Conservation (phyloP, 345 rosid genomes). For the Ailanthus altissimus region DNA sequence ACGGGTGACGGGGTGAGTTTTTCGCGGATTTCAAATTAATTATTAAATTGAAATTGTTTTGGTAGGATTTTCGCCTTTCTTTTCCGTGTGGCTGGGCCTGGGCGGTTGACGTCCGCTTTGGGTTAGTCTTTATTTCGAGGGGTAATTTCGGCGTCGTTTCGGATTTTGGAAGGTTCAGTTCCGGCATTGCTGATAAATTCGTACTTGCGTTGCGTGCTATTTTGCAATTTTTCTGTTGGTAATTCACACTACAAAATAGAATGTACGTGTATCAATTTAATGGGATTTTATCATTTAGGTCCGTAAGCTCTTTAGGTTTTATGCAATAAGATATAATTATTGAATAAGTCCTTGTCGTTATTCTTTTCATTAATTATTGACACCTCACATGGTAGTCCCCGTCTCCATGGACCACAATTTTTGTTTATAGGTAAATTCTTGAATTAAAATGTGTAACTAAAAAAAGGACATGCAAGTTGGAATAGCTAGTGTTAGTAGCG, state of each 20-base stretch:
- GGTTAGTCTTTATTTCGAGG: constrained; percentile 6
- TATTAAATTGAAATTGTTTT: constrained; percentile 5
- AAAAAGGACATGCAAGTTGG: no score
- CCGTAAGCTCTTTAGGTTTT: background rate
- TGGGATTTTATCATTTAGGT: background rate
- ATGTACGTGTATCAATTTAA: no score
- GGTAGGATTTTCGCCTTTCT: background rate
- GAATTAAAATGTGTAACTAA: no score
- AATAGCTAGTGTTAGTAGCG: no score
- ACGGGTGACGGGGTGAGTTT: constrained; percentile 5
- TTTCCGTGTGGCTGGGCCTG: no score
- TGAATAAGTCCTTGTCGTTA: no score
- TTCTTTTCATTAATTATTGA: no score
- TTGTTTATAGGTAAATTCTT: no score
- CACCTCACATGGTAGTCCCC: no score
- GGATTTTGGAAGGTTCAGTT: constrained; percentile 15
- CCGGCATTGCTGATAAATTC: constrained; percentile 19
- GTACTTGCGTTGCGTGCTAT: constrained; percentile 9
- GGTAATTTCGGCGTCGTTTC: constrained; percentile 34
- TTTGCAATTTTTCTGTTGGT: background rate
- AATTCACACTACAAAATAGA: no score
- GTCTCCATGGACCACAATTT: no score
- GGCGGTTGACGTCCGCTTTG: constrained; percentile 16
- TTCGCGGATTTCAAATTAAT: constrained; percentile 18
- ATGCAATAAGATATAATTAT: no score